phyloP scores from a whole-genome alignment of 768 basidiomycete genomes.

The Trametes cinnabarina region DNA sequence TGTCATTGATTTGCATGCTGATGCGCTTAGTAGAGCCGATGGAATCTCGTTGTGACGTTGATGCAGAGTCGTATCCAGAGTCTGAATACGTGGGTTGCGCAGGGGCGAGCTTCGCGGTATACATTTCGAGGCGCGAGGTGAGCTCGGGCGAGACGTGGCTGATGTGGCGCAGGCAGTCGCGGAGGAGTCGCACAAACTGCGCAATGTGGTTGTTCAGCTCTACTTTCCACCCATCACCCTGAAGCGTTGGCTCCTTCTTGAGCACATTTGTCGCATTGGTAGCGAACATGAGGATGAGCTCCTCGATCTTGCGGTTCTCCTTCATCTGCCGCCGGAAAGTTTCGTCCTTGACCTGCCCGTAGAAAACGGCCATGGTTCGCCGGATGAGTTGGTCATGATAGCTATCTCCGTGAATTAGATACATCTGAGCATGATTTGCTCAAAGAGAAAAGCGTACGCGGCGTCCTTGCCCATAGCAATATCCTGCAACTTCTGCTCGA shows the following conservation, averaged over 20 bases:
- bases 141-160: conserved; percentile 85
- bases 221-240: conserved; percentile 87
- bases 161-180: conserved; percentile 71
- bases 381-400: conserved; percentile 90
- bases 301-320: conserved; percentile 96
- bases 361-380: conserved; percentile 89
- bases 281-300: conserved; percentile 94
- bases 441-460: conserved; percentile 59
- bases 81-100: conserved; percentile 50
- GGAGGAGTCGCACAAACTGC: conserved; percentile 80
- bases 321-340: conserved; percentile 87
- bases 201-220: conserved; percentile 92
- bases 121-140: conserved; percentile 75
- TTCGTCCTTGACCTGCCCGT: conserved; percentile 83
- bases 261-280: conserved; percentile 85
- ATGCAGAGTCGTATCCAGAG: conserved; percentile 65
- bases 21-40: conserved; percentile 35
- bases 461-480: conserved; percentile 93
- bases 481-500: conserved; percentile 86
- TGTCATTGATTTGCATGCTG: conserved; percentile 58
- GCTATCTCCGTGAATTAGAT: conserved; percentile 39
- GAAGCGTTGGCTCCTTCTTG: conserved; percentile 83
- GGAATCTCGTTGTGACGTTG: conserved; percentile 59
- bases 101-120: conserved; percentile 76
- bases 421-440: neutral